Evolutionary conservation across 352 stramenopile genomes (phyloP).

Genomic region (Globisporangium carolinianum): DNA sequence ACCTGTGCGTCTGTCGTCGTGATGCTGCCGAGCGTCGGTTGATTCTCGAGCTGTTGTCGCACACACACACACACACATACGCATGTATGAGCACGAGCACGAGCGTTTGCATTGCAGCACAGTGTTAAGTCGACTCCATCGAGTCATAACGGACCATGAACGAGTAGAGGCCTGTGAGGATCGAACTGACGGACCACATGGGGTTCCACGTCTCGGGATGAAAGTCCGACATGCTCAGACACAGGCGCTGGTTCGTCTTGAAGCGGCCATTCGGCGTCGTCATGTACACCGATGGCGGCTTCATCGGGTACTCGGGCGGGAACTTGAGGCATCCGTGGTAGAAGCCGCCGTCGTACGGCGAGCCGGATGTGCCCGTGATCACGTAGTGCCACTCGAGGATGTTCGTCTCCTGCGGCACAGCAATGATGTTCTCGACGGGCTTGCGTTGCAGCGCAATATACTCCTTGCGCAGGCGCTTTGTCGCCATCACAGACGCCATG

Average conservation of each 20-base stretch:
- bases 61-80: slow-evolving; percentile 1
- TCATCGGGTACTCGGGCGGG: slow-evolving; percentile 93
- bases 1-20: slow-evolving; percentile 71
- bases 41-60: slow-evolving; percentile 45
- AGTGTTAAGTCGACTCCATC: too few relatives aligned
- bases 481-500: slow-evolving; percentile 80
- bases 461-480: slow-evolving; percentile 91
- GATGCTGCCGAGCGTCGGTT: slow-evolving; percentile 86
- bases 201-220: slow-evolving; percentile 95
- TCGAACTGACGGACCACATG: slow-evolving; percentile 94
- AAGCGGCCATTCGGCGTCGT: slow-evolving; percentile 93
- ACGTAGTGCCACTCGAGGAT: slow-evolving; percentile 97
- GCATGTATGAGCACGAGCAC: neutral
- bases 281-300: slow-evolving; percentile 94
- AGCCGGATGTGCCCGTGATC: slow-evolving; percentile 78
- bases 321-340: slow-evolving; percentile 93
- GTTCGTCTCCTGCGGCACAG: slow-evolving; percentile 87
- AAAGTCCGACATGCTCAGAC: slow-evolving; percentile 95
- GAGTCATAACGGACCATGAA: slow-evolving; percentile 78
- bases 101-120: too few relatives aligned
- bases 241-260: slow-evolving; percentile 91
- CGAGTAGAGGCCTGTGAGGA: slow-evolving; percentile 93
- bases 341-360: slow-evolving; percentile 83
- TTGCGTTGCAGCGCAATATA: slow-evolving; percentile 88
- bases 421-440: slow-evolving; percentile 87